A percentile compares a stretch with the other conserved stretches of the same genome.
phyloP scores from a whole-genome alignment of 495 filamentous ascomycete genomes.

The Hypoxylon trugodes region DNA sequence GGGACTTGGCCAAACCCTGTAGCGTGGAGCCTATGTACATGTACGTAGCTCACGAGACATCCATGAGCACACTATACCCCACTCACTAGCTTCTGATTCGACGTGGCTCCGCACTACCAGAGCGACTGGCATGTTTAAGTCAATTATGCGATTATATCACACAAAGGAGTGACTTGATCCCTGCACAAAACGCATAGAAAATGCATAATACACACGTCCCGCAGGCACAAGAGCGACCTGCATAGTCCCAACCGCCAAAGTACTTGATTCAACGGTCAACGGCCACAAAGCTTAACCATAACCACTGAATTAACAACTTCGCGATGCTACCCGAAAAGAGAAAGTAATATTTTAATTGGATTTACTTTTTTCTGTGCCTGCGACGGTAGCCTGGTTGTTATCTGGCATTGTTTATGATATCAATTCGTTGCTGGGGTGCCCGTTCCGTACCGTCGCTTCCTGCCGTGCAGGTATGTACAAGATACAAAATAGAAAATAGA shows the following conservation, averaged over 20 bases:
- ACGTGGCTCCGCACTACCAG: slow-evolving; percentile 25
- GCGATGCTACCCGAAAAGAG: too few species aligned
- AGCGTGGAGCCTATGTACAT: too few species aligned
- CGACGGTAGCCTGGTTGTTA: too few species aligned
- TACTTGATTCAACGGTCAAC: slow-evolving; percentile 6
- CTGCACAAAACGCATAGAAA: slow-evolving; percentile 19
- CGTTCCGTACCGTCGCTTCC: slow-evolving; percentile 1
- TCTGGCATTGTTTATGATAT: neutral
- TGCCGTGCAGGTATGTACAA: neutral
- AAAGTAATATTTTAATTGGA: too few species aligned
- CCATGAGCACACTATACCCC: slow-evolving; percentile 19
- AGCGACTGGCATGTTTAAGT: slow-evolving; percentile 25
- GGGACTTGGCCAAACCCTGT: too few species aligned
- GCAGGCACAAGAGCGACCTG: slow-evolving; percentile 4
- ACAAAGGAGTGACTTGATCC: slow-evolving; percentile 3
- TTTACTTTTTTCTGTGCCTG: too few species aligned
- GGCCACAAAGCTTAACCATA: too few species aligned
- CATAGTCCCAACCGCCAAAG: slow-evolving; percentile 11
- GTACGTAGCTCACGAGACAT: slow-evolving; percentile 30
- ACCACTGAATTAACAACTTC: too few species aligned
- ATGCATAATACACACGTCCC: slow-evolving; percentile 20
- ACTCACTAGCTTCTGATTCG: slow-evolving; percentile 33
- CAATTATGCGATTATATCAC: slow-evolving; percentile 25
- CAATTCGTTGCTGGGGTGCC: slow-evolving; percentile 4
- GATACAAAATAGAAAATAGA: too few species aligned